Conservation (phyloP, 176 grass and related monocot genomes). For the Triticum aestivum region IWGSC_CS_RefSeq_v2.1 NC_057806.1:591893341-591893840, state of each 20-base stretch:
- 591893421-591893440: neutral
- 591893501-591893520: conserved; percentile 1
- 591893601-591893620: too few species aligned
- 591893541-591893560: neutral
- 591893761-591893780: neutral
- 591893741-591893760: neutral
- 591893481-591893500: neutral
- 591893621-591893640: too few species aligned
- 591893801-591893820: neutral
- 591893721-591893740: neutral
- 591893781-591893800: neutral
- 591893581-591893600: too few species aligned
- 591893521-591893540: neutral
- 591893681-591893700: neutral
- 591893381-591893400: neutral
- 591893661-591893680: too few species aligned
- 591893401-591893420: neutral
- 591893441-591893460: too few species aligned
- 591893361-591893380: neutral
- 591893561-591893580: too few species aligned
- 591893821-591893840: neutral
- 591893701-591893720: neutral
- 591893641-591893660: too few species aligned
- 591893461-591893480: too few species aligned
- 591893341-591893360: neutral